Percentiles rank a stretch among this genome's conserved stretches.
Conservation (phyloP, 495 filamentous ascomycete species). For the Hyaloscypha hepaticicola region DNA sequence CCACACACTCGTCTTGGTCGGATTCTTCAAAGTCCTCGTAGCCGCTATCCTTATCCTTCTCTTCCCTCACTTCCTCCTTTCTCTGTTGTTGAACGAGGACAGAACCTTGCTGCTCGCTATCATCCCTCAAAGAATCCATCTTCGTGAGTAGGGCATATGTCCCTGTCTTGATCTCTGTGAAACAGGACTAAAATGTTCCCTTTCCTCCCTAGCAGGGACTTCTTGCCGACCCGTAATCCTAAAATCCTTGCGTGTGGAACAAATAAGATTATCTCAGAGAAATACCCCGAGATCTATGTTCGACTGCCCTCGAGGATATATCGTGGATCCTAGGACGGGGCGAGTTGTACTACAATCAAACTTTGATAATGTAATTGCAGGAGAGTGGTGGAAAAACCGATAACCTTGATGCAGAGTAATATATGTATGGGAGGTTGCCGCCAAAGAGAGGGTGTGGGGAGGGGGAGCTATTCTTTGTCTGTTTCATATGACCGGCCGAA, state of each 20-base stretch:
- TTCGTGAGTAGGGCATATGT: slow-evolving; percentile 24
- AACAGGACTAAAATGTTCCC: slow-evolving; percentile 8
- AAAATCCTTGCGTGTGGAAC: background rate
- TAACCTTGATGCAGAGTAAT: slow-evolving; percentile 1
- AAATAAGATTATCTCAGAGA: background rate
- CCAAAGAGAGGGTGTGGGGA: background rate
- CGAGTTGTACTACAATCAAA: slow-evolving; percentile 5
- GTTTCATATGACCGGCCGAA: background rate
- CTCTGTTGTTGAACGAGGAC: slow-evolving; percentile 10
- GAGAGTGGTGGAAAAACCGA: background rate
- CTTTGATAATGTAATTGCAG: slow-evolving; percentile 9
- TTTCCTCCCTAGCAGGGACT: background rate
- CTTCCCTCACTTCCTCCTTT: slow-evolving; percentile 8
- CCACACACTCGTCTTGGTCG: slow-evolving; percentile 22
- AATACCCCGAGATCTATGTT: background rate
- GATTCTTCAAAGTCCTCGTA: slow-evolving; percentile 26
- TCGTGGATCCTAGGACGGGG: background rate
- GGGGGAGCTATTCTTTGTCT: background rate
- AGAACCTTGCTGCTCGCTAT: slow-evolving; percentile 1
- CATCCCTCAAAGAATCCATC: slow-evolving; percentile 15
- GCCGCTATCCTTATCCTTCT: slow-evolving; percentile 16
- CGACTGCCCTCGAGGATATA: background rate
- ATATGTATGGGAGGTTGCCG: background rate
- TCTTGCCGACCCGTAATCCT: background rate
- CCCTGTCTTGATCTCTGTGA: background rate